Evolutionary conservation across 2,329 filamentous ascomycete species (phyloP).

Genomic region (Stachybotrys chartarum): DNA sequence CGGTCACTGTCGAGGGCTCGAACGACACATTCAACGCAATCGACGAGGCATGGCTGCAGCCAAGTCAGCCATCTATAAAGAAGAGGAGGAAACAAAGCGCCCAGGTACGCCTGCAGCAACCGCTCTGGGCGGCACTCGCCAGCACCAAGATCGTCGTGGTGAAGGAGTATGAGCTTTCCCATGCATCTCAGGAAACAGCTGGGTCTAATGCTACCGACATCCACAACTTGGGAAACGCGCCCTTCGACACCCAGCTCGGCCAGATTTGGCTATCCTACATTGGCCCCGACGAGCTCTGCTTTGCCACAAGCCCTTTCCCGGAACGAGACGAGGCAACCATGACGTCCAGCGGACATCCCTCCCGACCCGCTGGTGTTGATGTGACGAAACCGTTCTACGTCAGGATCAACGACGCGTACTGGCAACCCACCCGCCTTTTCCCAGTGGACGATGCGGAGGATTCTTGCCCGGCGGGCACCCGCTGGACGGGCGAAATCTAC

Average conservation of each 20-base stretch:
- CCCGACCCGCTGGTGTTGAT: constrained; percentile 47
- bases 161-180: constrained; percentile 81
- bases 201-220: constrained; percentile 70
- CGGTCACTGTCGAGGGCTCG: constrained; percentile 23
- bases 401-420: constrained; percentile 69
- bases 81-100: constrained; percentile 88
- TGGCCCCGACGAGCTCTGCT: constrained; percentile 69
- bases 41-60: constrained; percentile 36
- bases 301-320: constrained; percentile 62
- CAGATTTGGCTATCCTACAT: constrained; percentile 79
- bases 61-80: constrained; percentile 50
- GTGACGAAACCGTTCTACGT: constrained; percentile 71
- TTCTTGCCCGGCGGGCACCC: constrained; percentile 33
- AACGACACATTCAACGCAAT: constrained; percentile 36
- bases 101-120: constrained; percentile 83
- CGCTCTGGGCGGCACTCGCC: constrained; percentile 87
- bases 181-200: constrained; percentile 64
- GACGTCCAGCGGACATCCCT: background rate
- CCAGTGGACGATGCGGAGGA: constrained; percentile 30
- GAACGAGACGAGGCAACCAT: constrained; percentile 20
- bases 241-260: constrained; percentile 62
- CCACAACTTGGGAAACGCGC: constrained; percentile 69
- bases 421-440: constrained; percentile 70
- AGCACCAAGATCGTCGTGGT: constrained; percentile 96
- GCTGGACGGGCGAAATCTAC: constrained; percentile 67